A percentile compares a stretch with the other conserved stretches of the same genome.
phyloP scores from a whole-genome alignment of 305 asterid species.

The Striga hermonthica region DNA sequence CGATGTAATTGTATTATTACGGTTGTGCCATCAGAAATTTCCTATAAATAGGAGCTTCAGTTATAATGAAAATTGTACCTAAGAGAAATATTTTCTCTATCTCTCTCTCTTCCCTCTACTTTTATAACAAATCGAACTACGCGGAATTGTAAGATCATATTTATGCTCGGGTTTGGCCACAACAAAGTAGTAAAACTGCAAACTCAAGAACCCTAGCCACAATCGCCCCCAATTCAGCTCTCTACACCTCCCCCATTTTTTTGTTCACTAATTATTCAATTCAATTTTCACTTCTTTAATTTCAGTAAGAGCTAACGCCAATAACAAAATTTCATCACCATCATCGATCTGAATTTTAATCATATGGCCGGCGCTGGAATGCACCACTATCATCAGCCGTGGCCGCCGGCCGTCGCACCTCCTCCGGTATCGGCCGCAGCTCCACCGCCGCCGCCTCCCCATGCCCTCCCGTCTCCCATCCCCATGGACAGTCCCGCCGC shows the following conservation, averaged over 20 bases:
- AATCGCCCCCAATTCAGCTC: slow-evolving; percentile 21
- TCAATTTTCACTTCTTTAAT: background rate
- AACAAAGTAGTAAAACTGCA: too few relatives aligned
- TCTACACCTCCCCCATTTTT: background rate
- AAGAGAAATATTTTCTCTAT: too few relatives aligned
- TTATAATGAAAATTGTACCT: too few relatives aligned
- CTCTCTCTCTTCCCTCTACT: too few relatives aligned
- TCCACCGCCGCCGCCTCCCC: slow-evolving; percentile 56
- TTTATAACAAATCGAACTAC: too few relatives aligned
- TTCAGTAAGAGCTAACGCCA: background rate
- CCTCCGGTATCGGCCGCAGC: slow-evolving; percentile 52
- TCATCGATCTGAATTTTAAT: slow-evolving; percentile 19
- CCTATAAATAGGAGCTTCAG: too few relatives aligned
- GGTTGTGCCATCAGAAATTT: too few relatives aligned
- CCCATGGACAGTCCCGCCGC: slow-evolving; percentile 50
- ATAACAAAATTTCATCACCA: background rate
- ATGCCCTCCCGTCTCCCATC: slow-evolving; percentile 47
- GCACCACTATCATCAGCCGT: slow-evolving; percentile 91
- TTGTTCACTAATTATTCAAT: background rate
- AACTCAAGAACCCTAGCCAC: slow-evolving; percentile 21
- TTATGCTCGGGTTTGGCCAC: too few relatives aligned
- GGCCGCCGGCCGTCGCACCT: slow-evolving; percentile 67
- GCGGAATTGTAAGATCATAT: too few relatives aligned
- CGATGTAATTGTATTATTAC: too few relatives aligned
- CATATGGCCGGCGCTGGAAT: slow-evolving; percentile 89